Conservation (phyloP, 225 moss, liverwort and hornwort genomes). For the Thuidium tamariscinum region DNA sequence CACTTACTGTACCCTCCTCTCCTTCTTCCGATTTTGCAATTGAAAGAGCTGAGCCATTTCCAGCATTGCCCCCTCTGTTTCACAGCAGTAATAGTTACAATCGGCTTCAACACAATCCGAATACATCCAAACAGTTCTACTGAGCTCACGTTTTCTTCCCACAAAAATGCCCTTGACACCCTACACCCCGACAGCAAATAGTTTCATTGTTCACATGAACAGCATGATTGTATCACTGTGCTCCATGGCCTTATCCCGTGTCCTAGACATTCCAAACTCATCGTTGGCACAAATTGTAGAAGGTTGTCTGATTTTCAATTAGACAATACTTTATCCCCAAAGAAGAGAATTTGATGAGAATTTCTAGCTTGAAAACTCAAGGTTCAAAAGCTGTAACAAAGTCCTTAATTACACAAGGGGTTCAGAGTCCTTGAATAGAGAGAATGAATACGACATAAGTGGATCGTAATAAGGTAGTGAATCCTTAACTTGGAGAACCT, state of each 20-base stretch:
- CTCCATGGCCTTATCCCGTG: neutral
- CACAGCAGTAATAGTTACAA: neutral
- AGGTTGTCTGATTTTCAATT: neutral
- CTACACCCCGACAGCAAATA: neutral
- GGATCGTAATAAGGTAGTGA: neutral
- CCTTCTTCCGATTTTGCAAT: slow-evolving; percentile 46
- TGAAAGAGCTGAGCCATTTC: slow-evolving; percentile 14
- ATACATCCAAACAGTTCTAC: neutral
- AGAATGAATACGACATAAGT: neutral
- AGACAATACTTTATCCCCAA: neutral
- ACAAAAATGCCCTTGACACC: neutral
- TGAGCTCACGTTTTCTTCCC: neutral
- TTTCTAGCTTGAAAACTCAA: neutral
- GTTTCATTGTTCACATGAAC: neutral
- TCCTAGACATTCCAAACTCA: neutral
- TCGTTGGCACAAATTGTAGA: neutral
- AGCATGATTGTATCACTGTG: neutral
- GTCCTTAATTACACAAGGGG: neutral
- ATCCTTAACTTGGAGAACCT: neutral
- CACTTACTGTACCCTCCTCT: slow-evolving; percentile 68
- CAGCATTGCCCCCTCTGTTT: slow-evolving; percentile 65
- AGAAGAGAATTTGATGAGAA: neutral
- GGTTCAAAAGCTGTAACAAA: neutral
- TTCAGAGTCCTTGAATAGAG: neutral
- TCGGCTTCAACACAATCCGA: neutral